A percentile compares a stretch with the other conserved stretches of the same genome.
These are phyloP conservation scores for Globisporangium cystogenes DNA, from an alignment of 352 stramenopile species.

Conservation along the genomic window DNA sequence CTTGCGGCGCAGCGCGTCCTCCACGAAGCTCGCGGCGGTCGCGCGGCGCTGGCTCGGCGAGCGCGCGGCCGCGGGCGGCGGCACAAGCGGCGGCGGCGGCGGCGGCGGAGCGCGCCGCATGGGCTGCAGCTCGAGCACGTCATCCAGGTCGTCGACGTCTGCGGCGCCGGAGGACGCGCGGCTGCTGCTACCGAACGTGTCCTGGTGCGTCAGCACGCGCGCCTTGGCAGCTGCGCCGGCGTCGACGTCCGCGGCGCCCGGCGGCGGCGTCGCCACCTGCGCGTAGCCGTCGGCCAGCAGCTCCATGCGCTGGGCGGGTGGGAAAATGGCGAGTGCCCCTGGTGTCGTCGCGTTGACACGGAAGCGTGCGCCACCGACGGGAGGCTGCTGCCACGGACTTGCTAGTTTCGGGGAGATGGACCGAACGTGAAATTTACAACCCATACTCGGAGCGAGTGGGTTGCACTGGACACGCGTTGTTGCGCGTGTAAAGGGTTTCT, in stretches of 20 bases:
- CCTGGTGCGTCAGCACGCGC: slow-evolving; percentile 14
- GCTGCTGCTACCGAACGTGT: slow-evolving; percentile 36
- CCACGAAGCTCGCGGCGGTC: slow-evolving; percentile 11
- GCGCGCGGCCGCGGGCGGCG: background rate
- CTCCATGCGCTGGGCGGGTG: background rate
- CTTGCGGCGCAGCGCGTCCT: slow-evolving; percentile 10
- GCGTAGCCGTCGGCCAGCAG: slow-evolving; percentile 14
- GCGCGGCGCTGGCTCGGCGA: slow-evolving; percentile 4
- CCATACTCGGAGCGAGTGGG: background rate
- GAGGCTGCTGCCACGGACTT: no score
- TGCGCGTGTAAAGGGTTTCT: background rate
- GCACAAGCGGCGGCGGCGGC: background rate
- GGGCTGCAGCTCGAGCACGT: slow-evolving; percentile 12
- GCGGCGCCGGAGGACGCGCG: slow-evolving; percentile 10
- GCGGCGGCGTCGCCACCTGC: slow-evolving; percentile 38
- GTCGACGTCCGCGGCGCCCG: slow-evolving; percentile 13
- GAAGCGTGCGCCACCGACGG: background rate
- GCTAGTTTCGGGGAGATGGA: background rate
- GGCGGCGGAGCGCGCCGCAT: slow-evolving; percentile 1
- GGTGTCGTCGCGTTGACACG: background rate
- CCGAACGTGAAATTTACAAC: background rate
- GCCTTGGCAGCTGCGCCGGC: background rate
- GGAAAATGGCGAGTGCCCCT: background rate
- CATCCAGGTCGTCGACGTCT: slow-evolving; percentile 14
- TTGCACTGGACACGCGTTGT: background rate